A percentile compares a stretch with the other conserved stretches of the same genome.
Evolutionary conservation across 495 filamentous ascomycete species (phyloP).

Genomic region (Aspergillus kassunensis): DNA sequence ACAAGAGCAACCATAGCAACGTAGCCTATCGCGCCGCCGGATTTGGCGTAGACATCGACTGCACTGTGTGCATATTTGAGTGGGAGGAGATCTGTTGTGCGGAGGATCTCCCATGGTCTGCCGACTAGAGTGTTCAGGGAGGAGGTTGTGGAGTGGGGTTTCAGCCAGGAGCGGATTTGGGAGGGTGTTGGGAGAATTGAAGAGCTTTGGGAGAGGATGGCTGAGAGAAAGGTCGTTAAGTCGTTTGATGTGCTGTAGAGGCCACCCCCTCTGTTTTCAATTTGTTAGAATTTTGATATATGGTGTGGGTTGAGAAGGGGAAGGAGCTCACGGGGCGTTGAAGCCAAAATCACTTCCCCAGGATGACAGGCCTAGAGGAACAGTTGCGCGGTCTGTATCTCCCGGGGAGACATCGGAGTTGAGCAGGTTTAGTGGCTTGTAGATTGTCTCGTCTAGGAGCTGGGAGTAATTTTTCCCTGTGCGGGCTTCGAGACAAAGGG

Average conservation of each 20-base stretch:
- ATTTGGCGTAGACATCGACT: constrained; percentile 17
- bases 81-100: constrained; percentile 11
- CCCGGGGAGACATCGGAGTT: constrained; percentile 15
- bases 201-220: constrained; percentile 6
- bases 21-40: constrained; percentile 16
- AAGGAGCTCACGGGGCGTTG: constrained; percentile 10
- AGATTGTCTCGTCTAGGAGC: constrained; percentile 9
- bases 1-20: constrained; percentile 11
- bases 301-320: neutral
- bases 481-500: constrained; percentile 5
- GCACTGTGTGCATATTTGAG: constrained; percentile 8
- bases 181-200: constrained; percentile 2
- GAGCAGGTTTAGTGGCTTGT: constrained; percentile 7
- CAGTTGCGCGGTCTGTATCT: constrained; percentile 1
- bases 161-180: constrained; percentile 15
- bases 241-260: constrained; percentile 14
- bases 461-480: constrained; percentile 14
- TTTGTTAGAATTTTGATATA: neutral
- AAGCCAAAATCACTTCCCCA: constrained; percentile 15
- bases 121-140: constrained; percentile 11
- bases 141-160: constrained; percentile 14
- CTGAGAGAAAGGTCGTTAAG: constrained; percentile 7
- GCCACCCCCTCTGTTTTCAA: constrained; percentile 9
- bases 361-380: constrained; percentile 5
- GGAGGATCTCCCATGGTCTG: constrained; percentile 14